These are phyloP conservation scores for Tylopilus orsonianus DNA, from an alignment of 1,284 basidiomycete species.

Conservation along the genomic window DNA sequence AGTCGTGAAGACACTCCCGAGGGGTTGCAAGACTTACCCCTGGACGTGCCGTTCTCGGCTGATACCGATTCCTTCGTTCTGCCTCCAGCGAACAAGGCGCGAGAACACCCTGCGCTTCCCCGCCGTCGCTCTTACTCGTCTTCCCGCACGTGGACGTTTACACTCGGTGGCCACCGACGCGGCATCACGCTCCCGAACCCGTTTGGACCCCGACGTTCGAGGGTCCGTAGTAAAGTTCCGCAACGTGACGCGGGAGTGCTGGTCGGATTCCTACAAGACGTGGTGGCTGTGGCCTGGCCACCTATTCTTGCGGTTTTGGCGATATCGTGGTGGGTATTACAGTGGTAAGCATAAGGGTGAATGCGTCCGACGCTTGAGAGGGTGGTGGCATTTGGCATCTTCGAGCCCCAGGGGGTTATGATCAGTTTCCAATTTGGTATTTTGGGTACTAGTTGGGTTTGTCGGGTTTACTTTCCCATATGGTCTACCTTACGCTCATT, in stretches of 20 bases:
- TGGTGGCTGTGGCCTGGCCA: conserved; percentile 38
- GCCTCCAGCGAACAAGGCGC: conserved; percentile 15
- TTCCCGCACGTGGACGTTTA: conserved; percentile 28
- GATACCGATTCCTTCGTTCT: conserved; percentile 19
- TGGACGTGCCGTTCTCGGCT: background rate
- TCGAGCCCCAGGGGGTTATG: too few species aligned
- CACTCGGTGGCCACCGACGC: conserved; percentile 29
- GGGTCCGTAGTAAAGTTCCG: conserved; percentile 8
- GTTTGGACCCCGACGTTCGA: conserved; percentile 5
- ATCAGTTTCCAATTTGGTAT: background rate
- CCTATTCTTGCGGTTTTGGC: conserved; percentile 29
- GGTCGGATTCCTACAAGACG: conserved; percentile 34
- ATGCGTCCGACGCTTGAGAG: background rate
- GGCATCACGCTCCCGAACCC: conserved; percentile 30
- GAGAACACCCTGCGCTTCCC: background rate
- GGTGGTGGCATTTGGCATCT: too few species aligned
- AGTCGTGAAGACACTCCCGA: conserved; percentile 14
- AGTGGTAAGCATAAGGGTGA: conserved; percentile 14
- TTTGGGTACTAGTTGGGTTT: background rate
- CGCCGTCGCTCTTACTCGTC: conserved; percentile 21
- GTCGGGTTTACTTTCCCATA: background rate
- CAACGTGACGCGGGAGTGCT: conserved; percentile 29
- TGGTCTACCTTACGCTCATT: background rate
- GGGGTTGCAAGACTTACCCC: conserved; percentile 11
- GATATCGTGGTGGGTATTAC: conserved; percentile 31